Evolutionary conservation across 176 grass and related monocot species (phyloP).

Genomic region (Rhipidocladum racemiflorum): DNA sequence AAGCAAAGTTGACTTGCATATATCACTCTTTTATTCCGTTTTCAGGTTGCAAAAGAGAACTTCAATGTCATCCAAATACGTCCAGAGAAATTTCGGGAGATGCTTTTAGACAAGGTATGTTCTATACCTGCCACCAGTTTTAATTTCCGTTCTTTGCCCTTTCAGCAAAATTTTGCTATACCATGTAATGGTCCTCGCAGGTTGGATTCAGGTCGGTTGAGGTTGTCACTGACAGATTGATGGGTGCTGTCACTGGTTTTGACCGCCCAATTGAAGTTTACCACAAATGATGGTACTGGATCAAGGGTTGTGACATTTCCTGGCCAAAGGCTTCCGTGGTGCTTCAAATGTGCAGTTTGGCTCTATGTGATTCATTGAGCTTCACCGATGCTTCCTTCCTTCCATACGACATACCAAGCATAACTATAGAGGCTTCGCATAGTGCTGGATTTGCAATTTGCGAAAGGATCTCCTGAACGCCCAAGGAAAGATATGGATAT

Average conservation of each 20-base stretch:
- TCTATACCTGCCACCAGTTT: neutral
- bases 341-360: neutral
- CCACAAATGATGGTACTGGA: conserved; percentile 53
- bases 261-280: conserved; percentile 75
- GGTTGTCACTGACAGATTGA: conserved; percentile 58
- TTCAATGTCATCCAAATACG: conserved; percentile 48
- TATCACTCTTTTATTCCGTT: neutral
- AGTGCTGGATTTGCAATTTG: neutral
- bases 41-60: conserved; percentile 66
- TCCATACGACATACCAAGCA: neutral
- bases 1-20: neutral
- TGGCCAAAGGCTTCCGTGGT: neutral
- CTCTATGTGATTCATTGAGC: neutral
- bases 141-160: neutral
- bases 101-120: conserved; percentile 93
- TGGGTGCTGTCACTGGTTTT: conserved; percentile 66
- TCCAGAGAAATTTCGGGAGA: conserved; percentile 74
- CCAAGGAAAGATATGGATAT: neutral
- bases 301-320: neutral
- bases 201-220: conserved; percentile 85
- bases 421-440: neutral
- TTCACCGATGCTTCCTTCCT: neutral
- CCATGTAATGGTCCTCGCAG: conserved; percentile 41
- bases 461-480: neutral
- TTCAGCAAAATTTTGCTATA: neutral